These are phyloP conservation scores for Cercophora scortea DNA, from an alignment of 495 filamentous ascomycete species.

Conservation along the genomic window DNA sequence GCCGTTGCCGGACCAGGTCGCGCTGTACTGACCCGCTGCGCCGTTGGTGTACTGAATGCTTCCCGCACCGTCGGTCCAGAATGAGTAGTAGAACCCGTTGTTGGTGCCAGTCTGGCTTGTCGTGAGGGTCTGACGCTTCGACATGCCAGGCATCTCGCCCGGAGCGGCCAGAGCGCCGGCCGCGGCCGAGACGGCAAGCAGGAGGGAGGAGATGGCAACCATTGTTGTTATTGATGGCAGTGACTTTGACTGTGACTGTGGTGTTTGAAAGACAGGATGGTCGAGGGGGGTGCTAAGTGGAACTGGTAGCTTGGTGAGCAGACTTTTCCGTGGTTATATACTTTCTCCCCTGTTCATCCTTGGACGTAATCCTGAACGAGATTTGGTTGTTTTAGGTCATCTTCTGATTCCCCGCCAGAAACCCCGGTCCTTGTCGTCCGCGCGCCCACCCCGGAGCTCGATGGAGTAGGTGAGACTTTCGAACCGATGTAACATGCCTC, in stretches of 20 bases:
- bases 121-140: conserved; percentile 18
- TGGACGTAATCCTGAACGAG: too few relatives aligned
- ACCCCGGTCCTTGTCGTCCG: too few relatives aligned
- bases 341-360: neutral
- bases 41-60: conserved; percentile 50
- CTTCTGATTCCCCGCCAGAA: too few relatives aligned
- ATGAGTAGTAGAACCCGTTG: conserved; percentile 53
- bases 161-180: conserved; percentile 29
- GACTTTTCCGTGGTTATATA: neutral
- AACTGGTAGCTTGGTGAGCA: neutral
- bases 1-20: conserved; percentile 43
- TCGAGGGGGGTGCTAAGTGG: neutral
- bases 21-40: conserved; percentile 41
- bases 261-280: neutral
- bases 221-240: conserved; percentile 13
- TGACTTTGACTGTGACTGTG: neutral
- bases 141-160: conserved; percentile 12
- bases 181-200: conserved; percentile 25
- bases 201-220: conserved; percentile 25
- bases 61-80: conserved; percentile 52
- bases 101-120: conserved; percentile 35
- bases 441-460: too few relatives aligned
- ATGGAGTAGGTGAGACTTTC: too few relatives aligned
- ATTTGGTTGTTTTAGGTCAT: neutral
- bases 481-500: too few relatives aligned